Base-by-base conservation (phyloP, 257 asterid species). In the Sherardia arvensis region DNA sequence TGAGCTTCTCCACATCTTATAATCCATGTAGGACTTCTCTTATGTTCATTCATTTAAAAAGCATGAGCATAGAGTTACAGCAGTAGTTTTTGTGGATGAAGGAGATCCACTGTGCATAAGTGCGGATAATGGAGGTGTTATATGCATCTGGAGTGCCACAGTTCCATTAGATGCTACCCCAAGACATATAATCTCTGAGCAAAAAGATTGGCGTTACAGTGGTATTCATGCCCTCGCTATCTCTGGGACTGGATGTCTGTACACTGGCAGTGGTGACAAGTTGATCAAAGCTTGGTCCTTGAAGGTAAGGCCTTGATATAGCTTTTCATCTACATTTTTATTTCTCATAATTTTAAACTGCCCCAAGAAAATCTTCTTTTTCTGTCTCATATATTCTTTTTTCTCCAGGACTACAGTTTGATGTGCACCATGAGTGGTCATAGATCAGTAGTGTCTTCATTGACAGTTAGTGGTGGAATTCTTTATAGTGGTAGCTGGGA, bases 401-500 rank as follows among this genome's bases (percentile, higher is more conserved):
- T 48, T 59, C 30, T 70, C 69, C 82, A 90, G 95, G 96, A 89
- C 76, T 83, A 87, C 75, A 74, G 76, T 22, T 51, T 92, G 27
- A 71, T 78, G 9, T 79, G 81, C 73, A 66, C 81, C 51, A 87
- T 89, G 95, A 82, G 80, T 27, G 99, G 97, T 70, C 99, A 92
- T 66, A 87, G 64, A 57, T 87, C 96, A 57, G 90, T 83, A 25
- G 97, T 92, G 66, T 88, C 97, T 3, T 72, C 87, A 2, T 68
- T 92, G 60, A 73, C 75, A 64, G 80, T 87, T 73, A 75, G 80
- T 67, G 57, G 69, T 38, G 91, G 90, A 34, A 84, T 87, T 71
- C 95, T 92, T 65, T 92, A 83, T 64, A 89, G 96, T 74, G 99
- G 97, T 73, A 92, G 99, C 76, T 89, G 96, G 99, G 99, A 92